Percentiles rank a stretch among this genome's conserved stretches.
These are phyloP conservation scores for Debaryomyces coudertii DNA, from an alignment of 1,139 yeast genomes.

Conservation along the genomic window DNA sequence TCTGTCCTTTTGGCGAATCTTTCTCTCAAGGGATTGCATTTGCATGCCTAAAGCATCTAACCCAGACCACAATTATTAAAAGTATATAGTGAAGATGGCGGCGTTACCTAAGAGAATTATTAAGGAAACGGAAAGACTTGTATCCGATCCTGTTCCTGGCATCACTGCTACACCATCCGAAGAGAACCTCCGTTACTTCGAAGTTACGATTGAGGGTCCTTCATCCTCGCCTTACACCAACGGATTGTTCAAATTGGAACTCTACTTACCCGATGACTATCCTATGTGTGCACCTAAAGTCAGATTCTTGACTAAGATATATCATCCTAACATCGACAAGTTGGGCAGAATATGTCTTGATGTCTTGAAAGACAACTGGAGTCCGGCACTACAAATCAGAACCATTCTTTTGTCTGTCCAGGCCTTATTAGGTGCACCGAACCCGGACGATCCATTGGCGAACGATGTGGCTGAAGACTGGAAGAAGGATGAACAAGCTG, in stretches of 20 bases:
- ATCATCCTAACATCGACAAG: constrained; percentile 95
- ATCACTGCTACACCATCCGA: constrained; percentile 92
- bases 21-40: not conserved
- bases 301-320: constrained; percentile 86
- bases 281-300: constrained; percentile 96
- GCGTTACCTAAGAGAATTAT: constrained; percentile 86
- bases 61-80: not conserved
- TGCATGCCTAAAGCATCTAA: not conserved
- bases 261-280: constrained; percentile 85
- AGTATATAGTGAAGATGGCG: constrained; percentile 43
- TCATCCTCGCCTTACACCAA: constrained; percentile 79
- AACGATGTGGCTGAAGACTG: constrained; percentile 97
- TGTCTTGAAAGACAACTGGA: constrained; percentile 90
- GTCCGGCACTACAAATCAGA: constrained; percentile 96
- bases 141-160: constrained; percentile 96
- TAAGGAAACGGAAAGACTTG: constrained; percentile 90
- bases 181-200: constrained; percentile 88
- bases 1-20: not conserved
- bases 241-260: constrained; percentile 75
- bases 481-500: constrained; percentile 82
- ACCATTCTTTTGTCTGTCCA: constrained; percentile 92
- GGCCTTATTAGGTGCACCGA: constrained; percentile 92
- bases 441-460: constrained; percentile 97
- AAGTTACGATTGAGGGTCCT: constrained; percentile 87
- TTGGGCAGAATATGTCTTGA: constrained; percentile 94